phyloP scores from a whole-genome alignment of 352 stramenopile genomes.

The Phytophthora cryptogea region DNA sequence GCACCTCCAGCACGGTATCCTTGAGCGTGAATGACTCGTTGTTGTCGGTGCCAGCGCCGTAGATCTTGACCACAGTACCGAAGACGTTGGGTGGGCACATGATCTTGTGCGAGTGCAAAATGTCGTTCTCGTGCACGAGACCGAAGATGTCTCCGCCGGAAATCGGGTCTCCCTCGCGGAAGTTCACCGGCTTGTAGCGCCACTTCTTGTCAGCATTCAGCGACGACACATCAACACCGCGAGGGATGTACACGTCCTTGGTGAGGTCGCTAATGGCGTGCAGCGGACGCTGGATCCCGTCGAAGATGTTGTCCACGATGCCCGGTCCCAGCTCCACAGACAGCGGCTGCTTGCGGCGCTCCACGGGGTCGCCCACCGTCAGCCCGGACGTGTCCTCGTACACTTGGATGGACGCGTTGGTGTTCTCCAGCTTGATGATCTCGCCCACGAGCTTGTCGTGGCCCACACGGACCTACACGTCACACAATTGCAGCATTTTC shows the following conservation, averaged over 20 bases:
- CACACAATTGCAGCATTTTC: constrained; percentile 20
- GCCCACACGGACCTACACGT: constrained; percentile 94
- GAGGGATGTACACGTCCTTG: constrained; percentile 98
- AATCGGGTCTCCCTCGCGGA: constrained; percentile 95
- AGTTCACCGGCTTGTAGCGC: constrained; percentile 94
- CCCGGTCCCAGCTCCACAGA: constrained; percentile 99
- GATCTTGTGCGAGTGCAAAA: constrained; percentile 99
- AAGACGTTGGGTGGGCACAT: constrained; percentile 99
- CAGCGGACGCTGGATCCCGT: constrained; percentile 99
- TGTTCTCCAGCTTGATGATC: constrained; percentile 99
- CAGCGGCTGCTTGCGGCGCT: constrained; percentile 97
- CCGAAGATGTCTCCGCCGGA: constrained; percentile 98
- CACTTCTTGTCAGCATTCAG: constrained; percentile 94
- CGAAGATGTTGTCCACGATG: constrained; percentile 99
- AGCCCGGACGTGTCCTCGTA: constrained; percentile 99
- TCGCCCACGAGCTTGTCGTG: constrained; percentile 99
- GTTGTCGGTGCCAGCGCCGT: constrained; percentile 95
- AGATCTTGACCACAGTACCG: constrained; percentile 98
- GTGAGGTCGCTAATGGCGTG: constrained; percentile 95
- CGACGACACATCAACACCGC: constrained; percentile 96
- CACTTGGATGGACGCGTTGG: constrained; percentile 99
- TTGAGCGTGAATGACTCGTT: constrained; percentile 97
- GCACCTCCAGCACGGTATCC: constrained; percentile 98
- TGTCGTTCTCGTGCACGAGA: constrained; percentile 98
- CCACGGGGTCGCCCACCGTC: constrained; percentile 97